Conservation (phyloP, 352 stramenopile species). For the Phytophthora pisi region DNA sequence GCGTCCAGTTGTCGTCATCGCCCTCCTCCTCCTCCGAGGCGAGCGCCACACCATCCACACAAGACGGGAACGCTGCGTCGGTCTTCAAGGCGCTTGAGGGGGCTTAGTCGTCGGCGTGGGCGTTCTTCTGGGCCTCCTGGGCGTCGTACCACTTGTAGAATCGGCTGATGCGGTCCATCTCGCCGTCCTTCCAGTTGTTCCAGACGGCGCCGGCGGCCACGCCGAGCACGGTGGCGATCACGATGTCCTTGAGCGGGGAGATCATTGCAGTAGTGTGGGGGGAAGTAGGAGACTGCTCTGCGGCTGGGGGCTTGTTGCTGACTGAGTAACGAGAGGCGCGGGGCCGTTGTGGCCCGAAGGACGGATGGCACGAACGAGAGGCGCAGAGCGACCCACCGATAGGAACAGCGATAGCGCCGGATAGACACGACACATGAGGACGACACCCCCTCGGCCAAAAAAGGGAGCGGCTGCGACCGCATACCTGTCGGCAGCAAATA, state of each 20-base stretch:
- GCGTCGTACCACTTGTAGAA: constrained; percentile 87
- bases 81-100: not conserved
- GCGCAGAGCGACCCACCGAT: not conserved
- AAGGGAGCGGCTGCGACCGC: not conserved
- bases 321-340: constrained; percentile 31
- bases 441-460: constrained; percentile 25
- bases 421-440: constrained; percentile 39
- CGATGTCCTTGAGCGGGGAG: constrained; percentile 83
- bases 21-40: not conserved
- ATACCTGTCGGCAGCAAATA: not conserved
- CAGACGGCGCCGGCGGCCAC: constrained; percentile 55
- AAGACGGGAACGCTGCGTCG: not conserved
- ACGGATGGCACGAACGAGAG: constrained; percentile 16
- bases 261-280: constrained; percentile 48
- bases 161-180: constrained; percentile 75
- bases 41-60: constrained; percentile 1
- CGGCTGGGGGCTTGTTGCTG: constrained; percentile 22
- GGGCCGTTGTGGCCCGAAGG: constrained; percentile 9
- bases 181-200: constrained; percentile 69
- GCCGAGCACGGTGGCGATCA: constrained; percentile 75
- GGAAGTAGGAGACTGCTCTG: constrained; percentile 1
- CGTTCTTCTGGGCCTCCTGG: constrained; percentile 67
- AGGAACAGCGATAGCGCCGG: not conserved
- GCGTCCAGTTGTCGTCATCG: not conserved
- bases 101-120: constrained; percentile 44